Evolutionary conservation across 306 rosid species (phyloP), one percentile per base, ranked within the genome.

Genomic region (Sphenostylis stenocarpa): DNA sequence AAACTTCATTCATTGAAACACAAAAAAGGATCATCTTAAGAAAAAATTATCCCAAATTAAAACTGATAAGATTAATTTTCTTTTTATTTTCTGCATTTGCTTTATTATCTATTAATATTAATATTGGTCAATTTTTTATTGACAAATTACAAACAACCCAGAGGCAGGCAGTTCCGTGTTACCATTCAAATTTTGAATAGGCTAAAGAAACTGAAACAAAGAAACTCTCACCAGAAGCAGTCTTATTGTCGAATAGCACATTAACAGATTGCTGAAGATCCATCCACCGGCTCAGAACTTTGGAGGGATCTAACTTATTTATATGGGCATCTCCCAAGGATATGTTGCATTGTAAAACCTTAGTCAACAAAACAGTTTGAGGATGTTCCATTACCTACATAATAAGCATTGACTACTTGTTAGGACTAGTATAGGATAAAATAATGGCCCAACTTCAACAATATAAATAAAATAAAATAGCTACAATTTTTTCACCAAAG

Each of bases 381-480:
- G 98, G 90, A 82, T 95, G 97, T 78, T 92, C 97, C 91, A 80
- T 86, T 63, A 92, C 91, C 98, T 94, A 82, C 57, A 77, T 57
- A 52, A 77, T 57, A 52, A 82, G 70, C 73, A 80, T 64, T 76
- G 38, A 60, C 34, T 24, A 63, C 56, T 43, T 55, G 78, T 45
- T 71, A 75, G 4, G 68, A 43, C 56, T 69, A 17, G 57, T 57
- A 36, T 45, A 52, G 41, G 80, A 76, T 67, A 38, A 34, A 82
- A 60, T 20, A 83, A 80, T 53, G 66, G 28, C 47, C 44, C 61
- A 78, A 58, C 43, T 56, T 68, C 43, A n/a, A 38, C 17, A 67
- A 58, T 4, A 36, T 31, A 34, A 76, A 63, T 29, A 24, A 49
- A 67, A 60, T 43, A 39, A 34, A 77, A 65, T 57, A 61, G 63